Evolutionary conservation across 345 rosid genomes (phyloP), one percentile per base, ranked within the genome.

Genomic region (Laguncularia racemosa): DNA sequence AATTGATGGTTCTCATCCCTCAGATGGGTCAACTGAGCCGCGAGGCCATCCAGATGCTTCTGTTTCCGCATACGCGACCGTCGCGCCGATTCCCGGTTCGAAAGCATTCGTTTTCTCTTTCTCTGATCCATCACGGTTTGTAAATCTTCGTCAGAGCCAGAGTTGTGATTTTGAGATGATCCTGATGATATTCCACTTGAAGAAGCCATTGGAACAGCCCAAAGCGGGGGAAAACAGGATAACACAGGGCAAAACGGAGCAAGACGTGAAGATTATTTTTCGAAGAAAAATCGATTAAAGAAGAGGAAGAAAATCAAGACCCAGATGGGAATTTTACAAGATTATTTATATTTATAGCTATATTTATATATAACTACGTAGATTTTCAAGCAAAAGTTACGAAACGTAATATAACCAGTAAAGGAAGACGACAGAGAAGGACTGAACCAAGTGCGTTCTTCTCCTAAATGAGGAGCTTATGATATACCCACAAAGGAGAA

Each of bases 381-480:
- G 55, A 17, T 44, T 56, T 4, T 13, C 51, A 49, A 54, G 16
- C 15, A 44, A 68, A 61, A 67, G 70, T 78, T 73, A 93, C 79
- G 99, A 93, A 74, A 93, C 97, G 46, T 93, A 89, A 73, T 93
- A 93, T 56, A 93, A 64, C 86, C 89, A 92, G 85, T 92, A 89
- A 72, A 92, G 99, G 78, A 92, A 92, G 70, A 82, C 97, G 60
- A 89, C 97, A 53, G 99, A 92, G 84, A 92, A 89, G 19, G 99
- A 92, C 73, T 92, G 99, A 87, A 92, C 99, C 26, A 92, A 87
- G 76, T 85, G 96, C 74, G 91, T 92, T 82, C 88, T 77, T 82
- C 91, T 88, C 64, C 88, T 67, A 81, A 78, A 78, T 47, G 86
- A 76, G 58, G 97, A 92, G 74, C 82, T 77, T 56, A 79, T 76